Percentiles rank a stretch among this genome's conserved stretches.
phyloP scores from a whole-genome alignment of 768 basidiomycete species.

The Termitomyces sp. region DNA sequence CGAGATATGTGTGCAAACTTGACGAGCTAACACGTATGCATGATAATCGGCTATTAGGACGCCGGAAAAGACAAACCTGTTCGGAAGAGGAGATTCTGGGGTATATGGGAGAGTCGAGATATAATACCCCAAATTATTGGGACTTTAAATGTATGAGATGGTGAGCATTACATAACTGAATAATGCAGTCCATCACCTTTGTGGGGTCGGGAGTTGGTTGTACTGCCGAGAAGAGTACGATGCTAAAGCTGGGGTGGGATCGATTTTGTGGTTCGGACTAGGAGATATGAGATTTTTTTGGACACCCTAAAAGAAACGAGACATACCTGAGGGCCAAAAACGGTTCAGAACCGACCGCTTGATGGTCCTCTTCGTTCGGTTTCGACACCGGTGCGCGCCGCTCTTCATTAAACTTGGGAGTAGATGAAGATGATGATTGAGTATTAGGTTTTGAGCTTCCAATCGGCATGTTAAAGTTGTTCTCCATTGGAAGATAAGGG shows the following conservation, averaged over 20 bases:
- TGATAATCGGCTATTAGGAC: not conserved
- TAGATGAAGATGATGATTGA: not conserved
- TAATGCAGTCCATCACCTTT: conserved; percentile 11
- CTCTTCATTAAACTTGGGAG: conserved; percentile 3
- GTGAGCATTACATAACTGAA: not conserved
- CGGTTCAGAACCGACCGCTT: not conserved
- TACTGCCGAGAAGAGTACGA: conserved; percentile 18
- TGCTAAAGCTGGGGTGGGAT: conserved; percentile 12
- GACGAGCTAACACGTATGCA: conserved; percentile 3
- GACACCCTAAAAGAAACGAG: not conserved
- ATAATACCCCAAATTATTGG: conserved; percentile 24
- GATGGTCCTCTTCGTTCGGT: conserved; percentile 7
- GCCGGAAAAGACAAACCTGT: conserved; percentile 13
- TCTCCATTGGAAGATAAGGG: conserved; percentile 6
- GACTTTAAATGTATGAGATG: conserved; percentile 13
- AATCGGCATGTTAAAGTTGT: not conserved
- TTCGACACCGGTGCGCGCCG: conserved; percentile 5
- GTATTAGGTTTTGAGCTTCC: not conserved
- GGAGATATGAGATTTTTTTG: not conserved
- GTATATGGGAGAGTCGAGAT: conserved; percentile 13
- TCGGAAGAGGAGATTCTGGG: conserved; percentile 22
- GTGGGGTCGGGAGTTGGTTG: conserved; percentile 32
- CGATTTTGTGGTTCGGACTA: conserved; percentile 13
- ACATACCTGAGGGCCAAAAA: conserved; percentile 10
- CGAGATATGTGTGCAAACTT: conserved; percentile 7